Percentiles rank a stretch among this genome's conserved stretches.
phyloP scores from a whole-genome alignment of 495 filamentous ascomycete species.

The Aspergillus panamensis region DNA sequence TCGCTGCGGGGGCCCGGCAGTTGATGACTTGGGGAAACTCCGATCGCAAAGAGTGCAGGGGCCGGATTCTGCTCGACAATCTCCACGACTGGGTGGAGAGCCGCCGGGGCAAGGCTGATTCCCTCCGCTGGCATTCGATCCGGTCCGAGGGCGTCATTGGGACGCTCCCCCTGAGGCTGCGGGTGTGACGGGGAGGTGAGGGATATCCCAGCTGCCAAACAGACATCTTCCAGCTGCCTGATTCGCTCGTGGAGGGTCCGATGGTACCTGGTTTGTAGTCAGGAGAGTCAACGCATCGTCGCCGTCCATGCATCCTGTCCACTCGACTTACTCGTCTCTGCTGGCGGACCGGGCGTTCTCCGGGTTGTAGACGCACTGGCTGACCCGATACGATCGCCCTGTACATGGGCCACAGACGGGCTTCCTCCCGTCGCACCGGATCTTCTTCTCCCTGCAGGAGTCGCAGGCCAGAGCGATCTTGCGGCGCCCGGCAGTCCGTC shows the following conservation, averaged over 20 bases:
- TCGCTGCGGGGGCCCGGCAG: background rate
- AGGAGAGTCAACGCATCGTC: background rate
- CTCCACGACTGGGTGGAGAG: background rate
- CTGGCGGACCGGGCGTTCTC: slow-evolving; percentile 38
- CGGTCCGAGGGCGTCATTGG: background rate
- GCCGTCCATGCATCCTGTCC: background rate
- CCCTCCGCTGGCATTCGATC: background rate
- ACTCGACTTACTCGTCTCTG: slow-evolving; percentile 30
- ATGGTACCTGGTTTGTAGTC: slow-evolving; percentile 24
- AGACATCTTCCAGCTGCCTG: slow-evolving; percentile 35
- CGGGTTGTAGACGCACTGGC: slow-evolving; percentile 39
- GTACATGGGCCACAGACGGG: slow-evolving; percentile 44
- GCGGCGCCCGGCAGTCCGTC: slow-evolving; percentile 15
- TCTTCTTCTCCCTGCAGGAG: slow-evolving; percentile 41
- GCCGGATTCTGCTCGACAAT: background rate
- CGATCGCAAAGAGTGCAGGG: background rate
- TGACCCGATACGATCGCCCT: slow-evolving; percentile 31
- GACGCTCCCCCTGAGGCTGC: background rate
- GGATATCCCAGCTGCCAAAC: slow-evolving; percentile 29
- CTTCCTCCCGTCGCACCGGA: slow-evolving; percentile 42
- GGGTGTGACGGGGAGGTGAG: background rate
- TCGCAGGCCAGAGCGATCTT: slow-evolving; percentile 38
- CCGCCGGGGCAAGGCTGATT: background rate
- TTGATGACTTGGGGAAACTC: background rate
- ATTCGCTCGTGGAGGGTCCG: slow-evolving; percentile 36